Percentiles rank a stretch among this genome's conserved stretches.
phyloP scores from a whole-genome alignment of 352 stramenopile genomes.

The Paralagenidium karlingii region DNA sequence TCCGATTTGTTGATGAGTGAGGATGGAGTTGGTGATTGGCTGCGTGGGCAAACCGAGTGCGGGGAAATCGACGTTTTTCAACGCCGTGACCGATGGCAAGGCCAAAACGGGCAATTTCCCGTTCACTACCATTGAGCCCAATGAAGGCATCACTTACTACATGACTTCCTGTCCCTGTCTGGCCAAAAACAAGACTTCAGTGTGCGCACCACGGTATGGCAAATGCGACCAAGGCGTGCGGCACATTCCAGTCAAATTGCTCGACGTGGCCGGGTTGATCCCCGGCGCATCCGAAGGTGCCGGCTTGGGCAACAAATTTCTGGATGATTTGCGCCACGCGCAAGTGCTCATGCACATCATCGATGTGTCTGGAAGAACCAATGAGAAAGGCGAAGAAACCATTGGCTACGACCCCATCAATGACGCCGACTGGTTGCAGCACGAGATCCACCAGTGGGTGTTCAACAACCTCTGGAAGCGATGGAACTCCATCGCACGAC shows the following conservation, averaged over 20 bases:
- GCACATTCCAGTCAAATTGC: slow-evolving; percentile 72
- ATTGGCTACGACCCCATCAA: slow-evolving; percentile 82
- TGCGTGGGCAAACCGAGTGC: slow-evolving; percentile 82
- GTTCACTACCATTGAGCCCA: slow-evolving; percentile 85
- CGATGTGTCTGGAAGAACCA: slow-evolving; percentile 78
- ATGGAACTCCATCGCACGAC: slow-evolving; percentile 65
- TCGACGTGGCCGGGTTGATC: slow-evolving; percentile 75
- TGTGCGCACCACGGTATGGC: slow-evolving; percentile 66
- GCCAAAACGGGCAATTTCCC: slow-evolving; percentile 83
- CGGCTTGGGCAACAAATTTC: slow-evolving; percentile 98
- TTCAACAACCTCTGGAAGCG: slow-evolving; percentile 82
- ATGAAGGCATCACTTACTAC: slow-evolving; percentile 85
- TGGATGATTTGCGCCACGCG: slow-evolving; percentile 84
- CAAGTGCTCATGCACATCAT: slow-evolving; percentile 87
- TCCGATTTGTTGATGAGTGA: too few relatives aligned
- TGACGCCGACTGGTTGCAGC: slow-evolving; percentile 76
- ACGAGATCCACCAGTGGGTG: slow-evolving; percentile 82
- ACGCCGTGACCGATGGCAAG: slow-evolving; percentile 81
- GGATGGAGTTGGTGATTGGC: slow-evolving; percentile 80
- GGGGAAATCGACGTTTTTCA: slow-evolving; percentile 86
- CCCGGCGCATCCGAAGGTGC: slow-evolving; percentile 81
- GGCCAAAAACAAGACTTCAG: slow-evolving; percentile 30
- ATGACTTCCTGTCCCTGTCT: slow-evolving; percentile 72
- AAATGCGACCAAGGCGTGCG: slow-evolving; percentile 62
- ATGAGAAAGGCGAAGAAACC: slow-evolving; percentile 82